phyloP scores from a whole-genome alignment of 768 basidiomycete genomes.

The Boletus reticuloceps region DNA sequence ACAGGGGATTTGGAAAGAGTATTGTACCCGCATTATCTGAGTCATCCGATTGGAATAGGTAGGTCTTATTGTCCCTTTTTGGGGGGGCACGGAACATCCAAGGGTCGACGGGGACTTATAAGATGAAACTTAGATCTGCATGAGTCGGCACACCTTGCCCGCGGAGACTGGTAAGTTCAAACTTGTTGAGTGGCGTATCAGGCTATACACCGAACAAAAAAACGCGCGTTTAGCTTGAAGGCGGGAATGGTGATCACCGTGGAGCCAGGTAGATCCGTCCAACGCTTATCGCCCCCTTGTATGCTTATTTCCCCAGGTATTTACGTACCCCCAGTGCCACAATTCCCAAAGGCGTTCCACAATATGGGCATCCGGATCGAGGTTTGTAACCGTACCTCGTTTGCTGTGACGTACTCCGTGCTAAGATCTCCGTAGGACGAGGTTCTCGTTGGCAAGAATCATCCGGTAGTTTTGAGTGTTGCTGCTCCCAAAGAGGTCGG shows the following conservation, averaged over 20 bases:
- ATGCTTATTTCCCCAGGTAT: slow-evolving; percentile 48
- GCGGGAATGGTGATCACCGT: slow-evolving; percentile 91
- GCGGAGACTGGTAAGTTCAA: slow-evolving; percentile 47
- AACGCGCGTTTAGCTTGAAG: slow-evolving; percentile 48
- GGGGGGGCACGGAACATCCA: neutral
- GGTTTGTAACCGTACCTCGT: slow-evolving; percentile 35
- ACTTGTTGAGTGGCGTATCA: neutral
- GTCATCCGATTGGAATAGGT: slow-evolving; percentile 93
- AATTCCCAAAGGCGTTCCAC: slow-evolving; percentile 87
- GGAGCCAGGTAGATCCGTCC: slow-evolving; percentile 63
- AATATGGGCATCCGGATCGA: slow-evolving; percentile 92
- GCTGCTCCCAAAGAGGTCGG: slow-evolving; percentile 83
- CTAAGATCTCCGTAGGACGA: slow-evolving; percentile 51
- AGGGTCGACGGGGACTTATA: slow-evolving; percentile 9
- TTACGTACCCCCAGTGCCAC: slow-evolving; percentile 78
- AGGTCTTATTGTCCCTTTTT: slow-evolving; percentile 20
- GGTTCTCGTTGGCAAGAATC: slow-evolving; percentile 61
- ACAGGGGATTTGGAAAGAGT: slow-evolving; percentile 61
- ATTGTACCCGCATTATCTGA: slow-evolving; percentile 90
- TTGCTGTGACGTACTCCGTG: neutral
- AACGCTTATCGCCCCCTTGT: neutral
- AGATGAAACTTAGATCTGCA: slow-evolving; percentile 66
- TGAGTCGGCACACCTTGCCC: slow-evolving; percentile 68
- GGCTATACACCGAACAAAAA: slow-evolving; percentile 6
- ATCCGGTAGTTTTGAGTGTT: slow-evolving; percentile 63